Evolutionary conservation across 192 early-diverging fungal genomes (phyloP), one percentile per base, ranked within the genome.

Genomic region (Coemansia sp.): DNA sequence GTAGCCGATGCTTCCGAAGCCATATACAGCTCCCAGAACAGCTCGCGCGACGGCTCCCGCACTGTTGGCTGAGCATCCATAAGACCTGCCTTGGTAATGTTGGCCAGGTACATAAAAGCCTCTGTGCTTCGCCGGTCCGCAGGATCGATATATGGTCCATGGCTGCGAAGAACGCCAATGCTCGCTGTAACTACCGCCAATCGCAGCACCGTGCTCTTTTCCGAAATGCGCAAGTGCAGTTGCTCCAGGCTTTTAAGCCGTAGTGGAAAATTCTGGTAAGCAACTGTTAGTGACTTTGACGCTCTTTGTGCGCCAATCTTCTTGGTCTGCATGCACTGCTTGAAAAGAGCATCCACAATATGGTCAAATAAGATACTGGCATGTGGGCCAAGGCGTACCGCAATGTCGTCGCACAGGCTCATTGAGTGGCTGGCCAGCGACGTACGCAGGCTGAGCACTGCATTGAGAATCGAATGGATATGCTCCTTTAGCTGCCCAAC

Each of bases 301-400:
- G 76, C 76, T 44, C 51, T 43, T 39, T 78, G 76, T 2, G 76
- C 76, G 21, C 69, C 63, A 12, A 78, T 64, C 38, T 67, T 71
- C 49, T 78, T 78, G 3, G 70, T 78, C 37, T 78, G 76, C 13
- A 61, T 54, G 20, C 76, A 78, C 15, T 72, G 76, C 20, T 61
- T 64, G 21, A 78, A 50, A 18, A 78, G 54, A 0, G 53, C 55
- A 5, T 72, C 76, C 11, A 58, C 41, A 12, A 78, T 68, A 3
- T 59, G 39, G 35, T 78, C 76, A 20, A 68, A 57, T 16, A 68
- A 16, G 20, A 40, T 30, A 16, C 47, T 50, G 10, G 65, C 76
- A 28, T 72, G 58, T 8, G 76, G 76, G 6, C 76, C 76, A 2
- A 78, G 47, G 8, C 76, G 65, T 30, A 55, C 57, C 1, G 70